Base-by-base conservation (phyloP, 345 rosid species). In the Eutrema japonicum region DNA sequence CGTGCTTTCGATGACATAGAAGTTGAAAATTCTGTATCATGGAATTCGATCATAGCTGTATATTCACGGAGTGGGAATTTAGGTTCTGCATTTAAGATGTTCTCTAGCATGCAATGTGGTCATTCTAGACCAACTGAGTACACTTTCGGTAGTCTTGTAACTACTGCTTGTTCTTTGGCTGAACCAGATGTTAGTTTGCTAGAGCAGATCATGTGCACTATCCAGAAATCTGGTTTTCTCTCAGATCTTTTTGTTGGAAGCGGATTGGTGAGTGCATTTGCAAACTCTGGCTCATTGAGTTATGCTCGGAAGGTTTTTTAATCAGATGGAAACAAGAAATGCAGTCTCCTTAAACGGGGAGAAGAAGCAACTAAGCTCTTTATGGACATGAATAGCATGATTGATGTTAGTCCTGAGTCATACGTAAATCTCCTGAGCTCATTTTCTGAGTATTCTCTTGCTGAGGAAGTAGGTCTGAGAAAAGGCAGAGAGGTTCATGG, bases 401-500 rank as follows among this genome's bases (percentile, higher is more conserved):
- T 88, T 60, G 83, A 83, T 77, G 68, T 80, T 46, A 89, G 84
- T 83, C 70, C 75, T 8, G 94, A 91, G 67, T 83, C 98, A 2
- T 83, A 83, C 38, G 81, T 86, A 27, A 82, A 88, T 78, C 84
- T 91, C 38, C 85, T 93, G 72, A 85, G 91, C 80, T 86, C 97
- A 53, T 83, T 88, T 80, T 67, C 96, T 33, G 90, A 93, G 74
- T 93, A 83, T 72, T 12, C 78, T 33, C 48, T 51, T 37, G 36
- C 78, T 38, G 88, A 79, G 66, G 81, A 85, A 77, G 90, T 90
- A 76, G 94, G 96, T 55, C 82, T 77, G 72, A 85, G 77, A 72
- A 91, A 85, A 70, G 97, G 98, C 58, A 85, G 80, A 82, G 96
- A 86, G 84, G 89, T 91, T 72, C 98, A 93, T 72, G 96, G 89